Conservation (phyloP, 1,284 basidiomycete species). For the Anthracocystis walkeri region DNA sequence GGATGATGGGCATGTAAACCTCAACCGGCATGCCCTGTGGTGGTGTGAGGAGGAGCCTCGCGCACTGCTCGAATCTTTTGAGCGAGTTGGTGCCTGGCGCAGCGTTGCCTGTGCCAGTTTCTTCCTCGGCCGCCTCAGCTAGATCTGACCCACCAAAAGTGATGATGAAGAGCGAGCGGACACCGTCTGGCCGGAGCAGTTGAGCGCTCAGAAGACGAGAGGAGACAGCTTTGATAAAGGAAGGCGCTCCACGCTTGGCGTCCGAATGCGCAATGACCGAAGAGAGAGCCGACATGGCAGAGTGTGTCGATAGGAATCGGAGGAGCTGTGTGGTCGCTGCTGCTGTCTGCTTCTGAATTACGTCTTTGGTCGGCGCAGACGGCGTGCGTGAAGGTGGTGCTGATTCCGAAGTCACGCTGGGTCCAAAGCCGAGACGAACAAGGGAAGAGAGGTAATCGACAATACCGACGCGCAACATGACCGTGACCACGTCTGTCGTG, state of each 20-base stretch:
- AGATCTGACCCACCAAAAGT: conserved; percentile 50
- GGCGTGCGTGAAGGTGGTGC: neutral
- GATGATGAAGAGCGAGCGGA: conserved; percentile 57
- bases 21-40: conserved; percentile 48
- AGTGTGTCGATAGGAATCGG: conserved; percentile 36
- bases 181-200: conserved; percentile 63
- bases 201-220: conserved; percentile 60
- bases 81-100: conserved; percentile 40
- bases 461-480: conserved; percentile 44
- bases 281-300: conserved; percentile 50
- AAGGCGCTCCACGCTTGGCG: conserved; percentile 32
- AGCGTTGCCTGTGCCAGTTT: conserved; percentile 29
- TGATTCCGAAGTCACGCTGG: neutral
- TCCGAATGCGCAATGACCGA: conserved; percentile 35
- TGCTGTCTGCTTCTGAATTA: conserved; percentile 25
- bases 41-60: conserved; percentile 50
- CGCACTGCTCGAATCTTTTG: conserved; percentile 38
- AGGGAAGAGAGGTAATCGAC: conserved; percentile 44
- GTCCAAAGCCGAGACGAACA: conserved; percentile 44
- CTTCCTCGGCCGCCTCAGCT: conserved; percentile 29
- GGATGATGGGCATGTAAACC: conserved; percentile 39
- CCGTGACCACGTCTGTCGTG: conserved; percentile 34
- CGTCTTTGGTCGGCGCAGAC: conserved; percentile 22
- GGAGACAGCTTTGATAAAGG: conserved; percentile 48
- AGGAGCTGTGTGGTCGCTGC: conserved; percentile 36